Evolutionary conservation across 1,284 basidiomycete species (phyloP).

Genomic region (Tremellales sp.): DNA sequence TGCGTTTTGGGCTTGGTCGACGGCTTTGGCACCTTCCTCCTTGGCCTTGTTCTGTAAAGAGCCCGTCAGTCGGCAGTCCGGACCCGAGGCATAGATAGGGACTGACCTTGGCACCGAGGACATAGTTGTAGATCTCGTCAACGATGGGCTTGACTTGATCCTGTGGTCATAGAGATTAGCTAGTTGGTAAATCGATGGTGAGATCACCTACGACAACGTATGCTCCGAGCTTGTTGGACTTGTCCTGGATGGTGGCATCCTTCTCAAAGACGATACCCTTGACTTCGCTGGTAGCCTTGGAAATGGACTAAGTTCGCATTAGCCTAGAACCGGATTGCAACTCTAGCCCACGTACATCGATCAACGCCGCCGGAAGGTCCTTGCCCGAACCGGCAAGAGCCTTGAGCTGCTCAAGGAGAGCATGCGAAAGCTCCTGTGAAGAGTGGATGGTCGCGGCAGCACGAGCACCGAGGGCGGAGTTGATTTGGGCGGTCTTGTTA

Average conservation of each 20-base stretch:
- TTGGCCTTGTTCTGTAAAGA: conserved; percentile 25
- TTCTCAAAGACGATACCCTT: conserved; percentile 45
- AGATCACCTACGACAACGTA: conserved; percentile 39
- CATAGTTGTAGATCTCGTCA: conserved; percentile 46
- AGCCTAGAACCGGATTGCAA: background rate
- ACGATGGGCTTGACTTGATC: conserved; percentile 48
- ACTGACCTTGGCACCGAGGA: conserved; percentile 42
- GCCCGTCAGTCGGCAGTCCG: conserved; percentile 7
- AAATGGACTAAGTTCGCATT: conserved; percentile 7
- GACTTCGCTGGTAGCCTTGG: conserved; percentile 40
- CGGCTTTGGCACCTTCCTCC: conserved; percentile 21
- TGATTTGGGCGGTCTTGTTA: conserved; percentile 41
- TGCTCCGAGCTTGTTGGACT: conserved; percentile 45
- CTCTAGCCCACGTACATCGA: conserved; percentile 27
- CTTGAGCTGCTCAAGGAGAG: conserved; percentile 42
- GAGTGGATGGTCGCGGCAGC: conserved; percentile 38
- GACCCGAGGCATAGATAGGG: background rate
- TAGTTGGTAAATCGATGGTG: background rate
- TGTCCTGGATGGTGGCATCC: conserved; percentile 44
- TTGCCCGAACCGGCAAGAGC: conserved; percentile 41
- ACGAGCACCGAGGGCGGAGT: conserved; percentile 38
- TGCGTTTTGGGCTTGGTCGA: conserved; percentile 21
- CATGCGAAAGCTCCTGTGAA: conserved; percentile 37
- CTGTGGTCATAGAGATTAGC: conserved; percentile 9
- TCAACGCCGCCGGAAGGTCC: conserved; percentile 37